phyloP scores from a whole-genome alignment of 225 moss, liverwort and hornwort genomes.

The Pseudisothecium myosuroides region DNA sequence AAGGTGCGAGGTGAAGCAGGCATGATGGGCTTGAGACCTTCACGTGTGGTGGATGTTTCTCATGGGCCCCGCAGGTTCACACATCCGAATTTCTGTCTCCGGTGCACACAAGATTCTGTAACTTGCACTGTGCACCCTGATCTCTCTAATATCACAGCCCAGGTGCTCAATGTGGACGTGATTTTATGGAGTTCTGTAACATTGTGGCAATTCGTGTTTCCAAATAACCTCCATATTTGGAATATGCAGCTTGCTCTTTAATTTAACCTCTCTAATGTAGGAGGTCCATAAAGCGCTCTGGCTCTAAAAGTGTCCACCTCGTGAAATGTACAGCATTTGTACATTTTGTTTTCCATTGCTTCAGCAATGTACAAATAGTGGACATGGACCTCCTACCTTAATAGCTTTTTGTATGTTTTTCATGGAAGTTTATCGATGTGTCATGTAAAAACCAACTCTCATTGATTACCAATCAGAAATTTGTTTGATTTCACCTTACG shows the following conservation, averaged over 20 bases:
- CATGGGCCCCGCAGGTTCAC: neutral
- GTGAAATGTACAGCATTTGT: too few species aligned
- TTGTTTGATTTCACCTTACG: neutral
- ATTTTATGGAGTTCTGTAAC: neutral
- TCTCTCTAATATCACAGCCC: neutral
- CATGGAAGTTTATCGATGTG: neutral
- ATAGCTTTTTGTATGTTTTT: neutral
- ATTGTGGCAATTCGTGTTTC: neutral
- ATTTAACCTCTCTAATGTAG: neutral
- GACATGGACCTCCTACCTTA: too few species aligned
- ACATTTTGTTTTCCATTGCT: too few species aligned
- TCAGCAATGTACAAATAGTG: too few species aligned
- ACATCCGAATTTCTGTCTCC: neutral
- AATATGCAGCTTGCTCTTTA: neutral
- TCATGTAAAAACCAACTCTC: neutral
- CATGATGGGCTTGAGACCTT: neutral
- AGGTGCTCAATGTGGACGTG: neutral
- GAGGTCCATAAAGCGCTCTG: too few species aligned
- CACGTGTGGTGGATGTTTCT: neutral
- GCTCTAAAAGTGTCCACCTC: too few species aligned
- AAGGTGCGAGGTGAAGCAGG: neutral
- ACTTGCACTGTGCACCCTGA: neutral
- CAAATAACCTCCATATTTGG: neutral
- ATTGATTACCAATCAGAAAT: neutral
- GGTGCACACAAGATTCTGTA: neutral